Percentiles rank a stretch among this genome's conserved stretches.
phyloP scores from a whole-genome alignment of 164 flowering plant genomes.

The Platanus orientalis region DNA sequence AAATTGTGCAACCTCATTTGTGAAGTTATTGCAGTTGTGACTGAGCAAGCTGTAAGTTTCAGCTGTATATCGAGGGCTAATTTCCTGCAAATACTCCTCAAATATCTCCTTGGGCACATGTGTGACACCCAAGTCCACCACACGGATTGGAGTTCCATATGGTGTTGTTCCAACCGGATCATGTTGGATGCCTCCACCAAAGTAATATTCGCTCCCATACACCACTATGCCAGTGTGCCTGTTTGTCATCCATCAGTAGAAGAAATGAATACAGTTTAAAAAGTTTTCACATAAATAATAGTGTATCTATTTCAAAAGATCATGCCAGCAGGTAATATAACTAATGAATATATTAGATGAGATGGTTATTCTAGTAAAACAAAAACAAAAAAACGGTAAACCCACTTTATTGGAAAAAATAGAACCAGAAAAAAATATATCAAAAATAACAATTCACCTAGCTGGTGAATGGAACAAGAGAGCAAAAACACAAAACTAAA shows the following conservation, averaged over 20 bases:
- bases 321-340: no score
- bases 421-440: no score
- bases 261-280: neutral
- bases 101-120: conserved; percentile 91
- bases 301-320: no score
- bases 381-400: no score
- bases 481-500: no score
- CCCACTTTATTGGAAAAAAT: no score
- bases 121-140: conserved; percentile 77
- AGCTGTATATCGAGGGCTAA: conserved; percentile 83
- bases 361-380: no score
- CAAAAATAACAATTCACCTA: no score
- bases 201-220: conserved; percentile 86
- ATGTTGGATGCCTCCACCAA: conserved; percentile 93
- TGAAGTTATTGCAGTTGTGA: conserved; percentile 96
- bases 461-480: no score
- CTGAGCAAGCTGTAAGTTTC: conserved; percentile 80
- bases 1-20: conserved; percentile 95
- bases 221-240: conserved; percentile 99
- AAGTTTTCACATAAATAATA: no score
- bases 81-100: conserved; percentile 83
- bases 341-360: no score
- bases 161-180: conserved; percentile 64
- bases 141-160: conserved; percentile 81
- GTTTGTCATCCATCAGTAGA: conserved; percentile 3